phyloP scores from a whole-genome alignment of 345 rosid species.

The Camelina sativa region DNA sequence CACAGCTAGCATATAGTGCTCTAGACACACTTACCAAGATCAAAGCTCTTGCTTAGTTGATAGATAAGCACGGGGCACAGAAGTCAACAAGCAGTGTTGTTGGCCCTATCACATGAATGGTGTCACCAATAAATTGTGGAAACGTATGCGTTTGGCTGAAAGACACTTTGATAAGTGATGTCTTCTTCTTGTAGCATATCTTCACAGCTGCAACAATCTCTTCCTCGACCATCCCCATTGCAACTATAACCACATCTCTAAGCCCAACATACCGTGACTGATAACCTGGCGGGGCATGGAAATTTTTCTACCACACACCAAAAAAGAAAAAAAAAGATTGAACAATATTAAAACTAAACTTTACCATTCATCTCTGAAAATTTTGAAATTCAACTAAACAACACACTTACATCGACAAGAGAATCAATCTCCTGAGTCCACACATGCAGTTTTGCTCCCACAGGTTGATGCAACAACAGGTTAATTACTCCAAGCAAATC shows the following conservation, averaged over 20 bases:
- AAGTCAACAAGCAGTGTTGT: too few species aligned
- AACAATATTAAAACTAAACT: background rate
- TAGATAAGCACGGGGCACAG: too few species aligned
- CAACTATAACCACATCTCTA: constrained; percentile 10
- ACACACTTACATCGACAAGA: constrained; percentile 25
- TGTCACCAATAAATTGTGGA: too few species aligned
- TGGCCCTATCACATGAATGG: too few species aligned
- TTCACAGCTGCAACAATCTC: background rate
- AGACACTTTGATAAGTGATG: constrained; percentile 5
- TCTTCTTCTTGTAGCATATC: constrained; percentile 31
- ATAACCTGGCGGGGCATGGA: constrained; percentile 5
- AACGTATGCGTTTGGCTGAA: background rate
- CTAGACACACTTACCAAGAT: too few species aligned
- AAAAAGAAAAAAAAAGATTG: background rate
- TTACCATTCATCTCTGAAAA: background rate
- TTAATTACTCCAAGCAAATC: background rate
- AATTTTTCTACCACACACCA: constrained; percentile 16
- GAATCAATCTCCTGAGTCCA: background rate
- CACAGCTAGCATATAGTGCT: too few species aligned
- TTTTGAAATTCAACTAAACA: background rate
- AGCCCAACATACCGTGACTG: constrained; percentile 35
- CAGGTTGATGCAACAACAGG: background rate
- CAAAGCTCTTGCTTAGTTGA: too few species aligned
- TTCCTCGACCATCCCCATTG: background rate
- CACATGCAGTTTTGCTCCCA: constrained; percentile 34